Evolutionary conservation across 768 basidiomycete genomes (phyloP).

Genomic region (Amanita molliuscula): DNA sequence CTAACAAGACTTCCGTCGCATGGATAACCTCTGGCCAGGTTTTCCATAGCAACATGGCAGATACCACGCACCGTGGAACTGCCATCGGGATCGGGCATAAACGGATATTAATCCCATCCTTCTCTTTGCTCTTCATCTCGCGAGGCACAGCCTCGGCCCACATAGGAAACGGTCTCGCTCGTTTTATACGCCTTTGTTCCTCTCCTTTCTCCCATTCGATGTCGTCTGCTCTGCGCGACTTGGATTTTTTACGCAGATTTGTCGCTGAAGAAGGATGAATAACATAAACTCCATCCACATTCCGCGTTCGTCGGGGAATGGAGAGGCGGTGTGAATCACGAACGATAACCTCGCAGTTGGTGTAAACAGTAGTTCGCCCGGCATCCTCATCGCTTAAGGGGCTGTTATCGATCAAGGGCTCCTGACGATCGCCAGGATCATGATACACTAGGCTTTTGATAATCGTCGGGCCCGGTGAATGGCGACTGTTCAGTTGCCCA

Average conservation of each 20-base stretch:
- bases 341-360: neutral
- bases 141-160: neutral
- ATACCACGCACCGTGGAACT: too few relatives aligned
- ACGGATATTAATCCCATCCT: neutral
- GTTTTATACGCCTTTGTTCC: neutral
- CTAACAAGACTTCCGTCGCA: too few relatives aligned
- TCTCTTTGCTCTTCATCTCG: neutral
- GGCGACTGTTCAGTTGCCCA: neutral
- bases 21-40: too few relatives aligned
- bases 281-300: neutral
- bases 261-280: neutral
- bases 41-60: too few relatives aligned
- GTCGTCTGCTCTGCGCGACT: neutral
- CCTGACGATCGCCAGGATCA: neutral
- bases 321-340: neutral
- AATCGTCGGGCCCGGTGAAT: neutral
- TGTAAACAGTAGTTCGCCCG: conserved; percentile 1
- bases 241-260: neutral
- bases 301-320: neutral
- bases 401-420: neutral
- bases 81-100: neutral
- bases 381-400: neutral
- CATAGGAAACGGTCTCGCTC: neutral
- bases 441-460: neutral
- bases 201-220: neutral